Conservation (phyloP, 371 early-diverging fungal genomes). For the Chytridium lagenaria region DNA sequence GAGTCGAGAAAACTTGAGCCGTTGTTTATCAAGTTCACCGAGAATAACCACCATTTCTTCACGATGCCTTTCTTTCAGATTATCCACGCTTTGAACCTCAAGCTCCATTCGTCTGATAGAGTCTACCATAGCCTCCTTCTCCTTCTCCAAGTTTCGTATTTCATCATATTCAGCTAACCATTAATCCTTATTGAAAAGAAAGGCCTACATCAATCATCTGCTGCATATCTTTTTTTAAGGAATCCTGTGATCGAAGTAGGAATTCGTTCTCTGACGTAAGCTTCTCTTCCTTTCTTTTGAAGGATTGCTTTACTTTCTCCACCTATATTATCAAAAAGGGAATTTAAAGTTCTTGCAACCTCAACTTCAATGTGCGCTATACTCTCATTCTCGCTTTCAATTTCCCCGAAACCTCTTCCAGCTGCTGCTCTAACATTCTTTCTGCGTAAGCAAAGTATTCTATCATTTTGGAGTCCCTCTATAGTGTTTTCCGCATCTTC, state of each 20-base stretch:
- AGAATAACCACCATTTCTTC: constrained; percentile 39
- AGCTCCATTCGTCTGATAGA: constrained; percentile 35
- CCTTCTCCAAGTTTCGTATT: constrained; percentile 41
- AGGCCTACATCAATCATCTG: background rate
- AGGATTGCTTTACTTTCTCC: constrained; percentile 34
- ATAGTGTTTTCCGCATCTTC: constrained; percentile 38
- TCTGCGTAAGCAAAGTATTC: constrained; percentile 45
- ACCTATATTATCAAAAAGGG: constrained; percentile 19
- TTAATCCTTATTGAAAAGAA: background rate
- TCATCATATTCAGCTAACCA: background rate
- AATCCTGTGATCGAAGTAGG: constrained; percentile 8
- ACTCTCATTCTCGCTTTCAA: constrained; percentile 54
- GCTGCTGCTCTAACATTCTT: constrained; percentile 42
- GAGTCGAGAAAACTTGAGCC: constrained; percentile 38
- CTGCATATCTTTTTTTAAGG: background rate
- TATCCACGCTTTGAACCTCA: constrained; percentile 16
- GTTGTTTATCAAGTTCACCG: constrained; percentile 43
- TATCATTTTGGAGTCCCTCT: constrained; percentile 39
- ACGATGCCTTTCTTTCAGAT: constrained; percentile 27
- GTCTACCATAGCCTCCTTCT: constrained; percentile 43
- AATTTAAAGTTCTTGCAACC: constrained; percentile 22
- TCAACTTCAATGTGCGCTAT: constrained; percentile 59
- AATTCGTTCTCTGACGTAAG: constrained; percentile 40
- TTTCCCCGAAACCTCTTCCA: constrained; percentile 39
- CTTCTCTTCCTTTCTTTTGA: constrained; percentile 49